Evolutionary conservation across 2,329 filamentous ascomycete genomes (phyloP).

Genomic region (Rutstroemia sp.): DNA sequence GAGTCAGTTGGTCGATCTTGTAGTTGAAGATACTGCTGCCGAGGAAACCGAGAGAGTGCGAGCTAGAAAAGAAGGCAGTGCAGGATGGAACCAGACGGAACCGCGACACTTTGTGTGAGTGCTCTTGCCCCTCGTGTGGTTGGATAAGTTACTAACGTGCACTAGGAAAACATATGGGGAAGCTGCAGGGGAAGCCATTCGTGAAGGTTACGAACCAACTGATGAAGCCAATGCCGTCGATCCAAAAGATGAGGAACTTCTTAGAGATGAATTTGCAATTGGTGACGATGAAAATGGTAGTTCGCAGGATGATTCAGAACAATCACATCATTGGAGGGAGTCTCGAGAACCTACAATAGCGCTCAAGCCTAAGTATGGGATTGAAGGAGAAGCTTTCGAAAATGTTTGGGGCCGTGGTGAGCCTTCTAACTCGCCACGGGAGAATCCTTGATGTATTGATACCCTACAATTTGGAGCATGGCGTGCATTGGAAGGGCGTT

Average conservation of each 20-base stretch:
- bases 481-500: not conserved
- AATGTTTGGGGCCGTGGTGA: conserved; percentile 30
- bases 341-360: conserved; percentile 16
- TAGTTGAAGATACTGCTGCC: conserved; percentile 56
- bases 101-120: conserved; percentile 48
- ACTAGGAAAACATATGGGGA: conserved; percentile 40
- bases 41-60: conserved; percentile 56
- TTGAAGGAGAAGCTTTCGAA: conserved; percentile 29
- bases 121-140: not conserved
- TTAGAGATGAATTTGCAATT: conserved; percentile 21
- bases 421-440: conserved; percentile 19
- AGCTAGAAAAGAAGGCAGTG: conserved; percentile 53
- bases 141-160: conserved; percentile 1
- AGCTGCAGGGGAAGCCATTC: conserved; percentile 41
- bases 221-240: conserved; percentile 36
- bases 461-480: conserved; percentile 2
- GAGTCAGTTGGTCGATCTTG: conserved; percentile 59
- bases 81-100: conserved; percentile 50
- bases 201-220: conserved; percentile 45
- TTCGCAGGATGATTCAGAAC: conserved; percentile 31
- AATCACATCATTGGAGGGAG: conserved; percentile 37
- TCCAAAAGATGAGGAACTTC: conserved; percentile 33
- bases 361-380: conserved; percentile 30
- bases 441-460: conserved; percentile 27
- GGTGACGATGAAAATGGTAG: conserved; percentile 27